Base-by-base conservation (phyloP, 371 early-diverging fungal genomes). In the Mortierella sp. region DNA sequence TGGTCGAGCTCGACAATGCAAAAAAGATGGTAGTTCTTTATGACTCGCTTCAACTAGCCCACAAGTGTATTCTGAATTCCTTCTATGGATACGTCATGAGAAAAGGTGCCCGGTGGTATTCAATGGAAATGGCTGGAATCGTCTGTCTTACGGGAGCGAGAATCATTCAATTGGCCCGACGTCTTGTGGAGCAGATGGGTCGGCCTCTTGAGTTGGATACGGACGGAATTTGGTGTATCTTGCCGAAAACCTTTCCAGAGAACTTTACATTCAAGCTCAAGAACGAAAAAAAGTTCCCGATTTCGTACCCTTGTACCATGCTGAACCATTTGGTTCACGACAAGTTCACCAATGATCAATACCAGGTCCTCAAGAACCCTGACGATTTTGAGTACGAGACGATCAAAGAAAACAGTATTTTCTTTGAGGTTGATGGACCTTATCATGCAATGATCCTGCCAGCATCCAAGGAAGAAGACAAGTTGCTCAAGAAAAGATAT, bases 21-120 rank as follows among this genome's bases (percentile, higher is more conserved):
- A 93, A 93, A 63, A 98, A 98, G 82, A 91, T 98, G 90, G 93
- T 97, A 63, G 93, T 98, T 18, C 84, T 99, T 37, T 99, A 96
- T 72, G 99, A 99, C 77, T 99, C 99, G 6, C 87, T 99, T 62
- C 99, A 99, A 75, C 83, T 99, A 53, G 99, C 99, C 12, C 99
- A 99, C 90, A 99, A 99, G 88, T 96, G 95, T 88, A 97, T 97
- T 85, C 86, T 95, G 37, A 99, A 99, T 84, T 99, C 99, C 0
- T 99, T 99, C 85, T 99, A 99, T 81, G 99, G 99, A 28, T 99
- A 99, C 86, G 99, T 99, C 37, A 99, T 99, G 99, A 90, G 99
- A 70, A 99, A 97, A 83, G 99, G 99, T 46, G 95, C 99, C 0
- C 93, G 99, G 61, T 99, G 99, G 99, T 98, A 97, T 82, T 98